Percentiles rank a stretch among this genome's conserved stretches.
Evolutionary conservation across 441 rosid genomes (phyloP).

Genomic region (Erodium texanum): DNA sequence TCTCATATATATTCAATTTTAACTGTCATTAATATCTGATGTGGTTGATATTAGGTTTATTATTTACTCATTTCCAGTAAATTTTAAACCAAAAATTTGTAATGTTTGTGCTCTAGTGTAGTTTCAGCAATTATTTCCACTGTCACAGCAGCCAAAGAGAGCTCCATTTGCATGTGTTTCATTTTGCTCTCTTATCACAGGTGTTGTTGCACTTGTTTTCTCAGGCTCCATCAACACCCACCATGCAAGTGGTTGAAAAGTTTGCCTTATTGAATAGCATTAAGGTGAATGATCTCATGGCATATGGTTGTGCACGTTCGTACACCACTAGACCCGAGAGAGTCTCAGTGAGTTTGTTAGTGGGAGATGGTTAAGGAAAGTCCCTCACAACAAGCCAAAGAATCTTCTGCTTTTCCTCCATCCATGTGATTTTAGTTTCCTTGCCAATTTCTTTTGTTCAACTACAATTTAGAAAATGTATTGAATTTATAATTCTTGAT

Average conservation of each 20-base stretch:
- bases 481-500: neutral
- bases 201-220: slow-evolving; percentile 1
- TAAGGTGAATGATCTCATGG: neutral
- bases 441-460: neutral
- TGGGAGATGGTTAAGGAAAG: neutral
- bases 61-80: neutral
- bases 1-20: neutral
- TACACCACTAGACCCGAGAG: neutral
- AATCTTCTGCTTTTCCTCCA: neutral
- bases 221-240: neutral
- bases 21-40: neutral
- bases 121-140: neutral
- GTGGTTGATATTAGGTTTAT: neutral
- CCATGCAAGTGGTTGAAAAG: slow-evolving; percentile 4
- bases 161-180: neutral
- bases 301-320: neutral
- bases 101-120: neutral
- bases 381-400: neutral
- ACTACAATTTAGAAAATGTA: neutral
- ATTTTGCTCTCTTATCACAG: neutral
- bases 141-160: neutral
- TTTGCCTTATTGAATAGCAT: slow-evolving; percentile 3
- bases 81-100: neutral
- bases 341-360: neutral
- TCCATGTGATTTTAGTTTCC: neutral